Base-by-base conservation (phyloP, 192 early-diverging fungal genomes). In the Backusella tuberculispora region DNA sequence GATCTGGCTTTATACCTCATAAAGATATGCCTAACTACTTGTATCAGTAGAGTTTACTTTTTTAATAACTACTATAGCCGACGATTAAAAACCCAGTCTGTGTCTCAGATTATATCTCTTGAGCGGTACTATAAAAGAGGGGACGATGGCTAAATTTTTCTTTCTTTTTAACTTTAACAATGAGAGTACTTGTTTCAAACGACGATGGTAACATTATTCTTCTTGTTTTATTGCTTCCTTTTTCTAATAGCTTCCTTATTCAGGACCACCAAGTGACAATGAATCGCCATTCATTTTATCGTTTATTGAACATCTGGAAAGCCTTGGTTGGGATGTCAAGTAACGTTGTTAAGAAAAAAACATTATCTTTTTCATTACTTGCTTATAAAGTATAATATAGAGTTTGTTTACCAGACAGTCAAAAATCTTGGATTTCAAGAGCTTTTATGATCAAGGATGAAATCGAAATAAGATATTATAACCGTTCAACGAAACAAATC, bases 371-470 rank as follows among this genome's bases (percentile, higher is more conserved):
- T 26, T 26, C 26, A 3, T 1, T 26, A 26, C n/a, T 24, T 60
- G n/a, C 21, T 60, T 12, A 60, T 24, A 9, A 60, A 4, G 7
- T 24, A 4, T 5, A 12, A 24, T 69, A 41, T 43, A 76, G 75
- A 34, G 84, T 85, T 24, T 73, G 76, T 68, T 68, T 85, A 14
- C 84, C 84, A 15, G 66, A 85, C 47, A 72, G 71, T 17, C 83
- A 85, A 70, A 78, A 83, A 44, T 85, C 84, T 29, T 85, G 84
- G 84, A 85, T 85, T 45, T 70, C 76, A 17, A 85, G 85, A 65
- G 80, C 78, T 2, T 75, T 85, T 66, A 69, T 80, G 42, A 81
- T 84, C 71, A 75, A 79, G 21, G 83, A 78, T 34, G 46, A 71
- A n/a, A 76, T 85, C 7, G 13, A 72, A 4, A 38, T 77, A 10